These are phyloP conservation scores for Garcia nutans DNA, from an alignment of 345 rosid genomes.

Conservation along the genomic window DNA sequence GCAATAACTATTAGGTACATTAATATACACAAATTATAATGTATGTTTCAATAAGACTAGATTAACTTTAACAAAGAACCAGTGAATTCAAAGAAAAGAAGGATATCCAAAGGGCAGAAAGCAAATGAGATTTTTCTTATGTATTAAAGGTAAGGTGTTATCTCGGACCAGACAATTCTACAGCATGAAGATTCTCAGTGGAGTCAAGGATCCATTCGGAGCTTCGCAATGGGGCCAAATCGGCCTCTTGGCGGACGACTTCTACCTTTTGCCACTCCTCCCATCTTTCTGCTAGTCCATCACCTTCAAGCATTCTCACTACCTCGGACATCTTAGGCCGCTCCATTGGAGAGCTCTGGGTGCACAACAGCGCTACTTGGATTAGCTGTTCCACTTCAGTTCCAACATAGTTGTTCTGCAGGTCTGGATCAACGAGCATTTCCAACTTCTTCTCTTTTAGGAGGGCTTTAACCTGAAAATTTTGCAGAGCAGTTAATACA, in stretches of 20 bases:
- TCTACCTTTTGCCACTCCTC: constrained; percentile 38
- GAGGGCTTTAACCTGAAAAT: constrained; percentile 27
- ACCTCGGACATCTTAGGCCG: constrained; percentile 37
- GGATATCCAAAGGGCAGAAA: neutral
- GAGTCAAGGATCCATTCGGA: constrained; percentile 33
- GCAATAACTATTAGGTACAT: neutral
- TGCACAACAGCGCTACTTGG: constrained; percentile 32
- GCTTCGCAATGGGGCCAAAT: constrained; percentile 19
- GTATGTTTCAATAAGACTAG: neutral
- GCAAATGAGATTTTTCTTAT: constrained; percentile 9
- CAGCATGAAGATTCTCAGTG: constrained; percentile 33
- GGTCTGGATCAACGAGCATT: constrained; percentile 36
- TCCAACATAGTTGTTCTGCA: constrained; percentile 26
- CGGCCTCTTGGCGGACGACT: constrained; percentile 24
- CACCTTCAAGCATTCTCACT: constrained; percentile 38
- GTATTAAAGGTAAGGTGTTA: constrained; percentile 14
- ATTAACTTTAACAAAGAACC: neutral
- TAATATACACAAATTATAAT: constrained; percentile 18
- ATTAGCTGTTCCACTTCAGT: constrained; percentile 33
- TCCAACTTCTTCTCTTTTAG: constrained; percentile 32
- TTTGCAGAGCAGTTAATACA: neutral
- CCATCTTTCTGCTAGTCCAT: constrained; percentile 34
- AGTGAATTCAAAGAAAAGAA: neutral
- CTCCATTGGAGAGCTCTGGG: constrained; percentile 32
- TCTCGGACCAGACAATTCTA: constrained; percentile 33